Evolutionary conservation across 495 filamentous ascomycete species (phyloP), one percentile per base, ranked within the genome.

Genomic region (Viridothelium virens): DNA sequence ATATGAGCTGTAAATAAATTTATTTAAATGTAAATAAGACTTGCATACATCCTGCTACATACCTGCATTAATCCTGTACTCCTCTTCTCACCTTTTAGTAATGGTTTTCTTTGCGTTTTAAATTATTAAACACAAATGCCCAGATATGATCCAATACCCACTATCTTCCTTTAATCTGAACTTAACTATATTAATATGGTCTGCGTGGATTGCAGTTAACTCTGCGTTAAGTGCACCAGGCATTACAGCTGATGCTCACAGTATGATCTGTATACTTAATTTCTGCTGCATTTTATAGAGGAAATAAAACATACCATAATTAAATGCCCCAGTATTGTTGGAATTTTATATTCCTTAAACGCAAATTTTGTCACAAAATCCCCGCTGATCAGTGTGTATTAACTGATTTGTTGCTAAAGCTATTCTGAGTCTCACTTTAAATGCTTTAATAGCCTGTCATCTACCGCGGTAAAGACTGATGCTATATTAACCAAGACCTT

Each of bases 161-260:
- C 67, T 67, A 65, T 77, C 69, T 33, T 67, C 63, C 38, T 64
- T 65, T 33, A 64, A 53, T 5, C 1, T 10, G 64, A 77, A 80
- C 66, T 74, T 77, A 46, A 75, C 72, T 73, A 80, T 79, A 18
- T 74, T 67, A 10, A 41, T 73, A 69, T 80, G 78, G 56, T 79
- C 65, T 50, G 67, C 69, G 41, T 71, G 71, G 65, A 80, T 79
- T 12, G 67, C 65, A 64, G 78, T 76, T 63, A 68, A 66, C 63
- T 79, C 48, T 53, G 48, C 1, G 9, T 53, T 18, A 11, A 18
- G 72, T 10, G 75, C 72, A 68, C 76, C 71, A 36, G 69, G 68
- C 33, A 78, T 67, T 38, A 76, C 73, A 12, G 77, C 78, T 18
- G 77, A 80, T 33, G 71, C 62, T 69, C 68, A 69, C 41, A 76